phyloP scores from a whole-genome alignment of 2,329 filamentous ascomycete genomes.

The Sclerotiophoma versabilis region DNA sequence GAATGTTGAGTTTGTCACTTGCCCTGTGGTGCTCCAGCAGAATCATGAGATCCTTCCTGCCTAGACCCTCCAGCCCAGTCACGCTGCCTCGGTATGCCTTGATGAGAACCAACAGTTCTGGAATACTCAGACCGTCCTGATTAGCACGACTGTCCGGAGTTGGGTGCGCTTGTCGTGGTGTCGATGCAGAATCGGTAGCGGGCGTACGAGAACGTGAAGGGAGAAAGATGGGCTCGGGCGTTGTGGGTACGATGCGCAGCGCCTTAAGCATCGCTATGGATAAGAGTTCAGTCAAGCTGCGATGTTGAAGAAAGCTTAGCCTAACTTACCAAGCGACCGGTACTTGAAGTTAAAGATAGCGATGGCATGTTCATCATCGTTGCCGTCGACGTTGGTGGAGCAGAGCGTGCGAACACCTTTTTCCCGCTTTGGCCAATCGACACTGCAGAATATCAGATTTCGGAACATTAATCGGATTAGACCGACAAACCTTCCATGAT shows the following conservation, averaged over 20 bases:
- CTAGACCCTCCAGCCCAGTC: background rate
- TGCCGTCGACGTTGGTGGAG: background rate
- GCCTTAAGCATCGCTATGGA: background rate
- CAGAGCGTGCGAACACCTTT: background rate
- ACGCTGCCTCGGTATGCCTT: background rate
- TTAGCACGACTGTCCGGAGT: background rate
- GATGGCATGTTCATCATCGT: background rate
- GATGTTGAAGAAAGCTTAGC: background rate
- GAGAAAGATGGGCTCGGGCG: background rate
- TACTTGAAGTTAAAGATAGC: background rate
- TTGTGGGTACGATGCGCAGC: background rate
- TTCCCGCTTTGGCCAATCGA: background rate
- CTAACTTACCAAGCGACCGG: background rate
- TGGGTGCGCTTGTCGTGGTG: background rate
- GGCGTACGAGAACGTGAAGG: background rate
- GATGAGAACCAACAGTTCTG: background rate
- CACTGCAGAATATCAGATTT: background rate
- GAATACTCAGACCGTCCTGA: background rate
- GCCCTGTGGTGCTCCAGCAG: background rate
- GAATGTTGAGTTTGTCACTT: background rate
- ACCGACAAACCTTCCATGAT: background rate
- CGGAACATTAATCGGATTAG: background rate
- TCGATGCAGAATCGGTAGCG: background rate
- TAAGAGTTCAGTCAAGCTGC: background rate
- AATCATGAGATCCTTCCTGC: background rate